phyloP scores from a whole-genome alignment of 257 asterid genomes.

The Gentiana dahurica region DNA sequence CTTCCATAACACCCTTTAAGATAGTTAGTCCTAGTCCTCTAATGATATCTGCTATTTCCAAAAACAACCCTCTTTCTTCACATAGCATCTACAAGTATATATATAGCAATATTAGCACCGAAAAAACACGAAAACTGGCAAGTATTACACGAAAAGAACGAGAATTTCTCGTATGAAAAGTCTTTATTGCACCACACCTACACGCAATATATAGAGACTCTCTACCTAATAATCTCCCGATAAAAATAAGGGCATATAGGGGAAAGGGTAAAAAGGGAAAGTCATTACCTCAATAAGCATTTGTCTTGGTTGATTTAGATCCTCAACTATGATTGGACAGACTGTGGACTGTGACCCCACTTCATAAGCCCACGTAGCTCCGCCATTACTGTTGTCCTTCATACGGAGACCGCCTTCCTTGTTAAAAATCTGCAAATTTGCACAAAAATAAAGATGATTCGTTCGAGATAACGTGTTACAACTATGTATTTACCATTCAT shows the following conservation, averaged over 20 bases:
- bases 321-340: conserved; percentile 90
- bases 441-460: conserved; percentile 8
- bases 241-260: neutral
- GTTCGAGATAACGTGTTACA: neutral
- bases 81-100: conserved; percentile 58
- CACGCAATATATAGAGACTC: too few species aligned
- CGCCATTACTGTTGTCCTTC: conserved; percentile 66
- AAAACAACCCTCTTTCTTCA: conserved; percentile 73
- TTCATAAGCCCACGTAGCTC: conserved; percentile 98
- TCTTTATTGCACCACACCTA: too few species aligned
- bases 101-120: neutral
- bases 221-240: neutral
- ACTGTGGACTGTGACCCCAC: conserved; percentile 76
- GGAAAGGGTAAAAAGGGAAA: neutral
- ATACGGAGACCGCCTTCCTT: conserved; percentile 64
- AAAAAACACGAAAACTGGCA: neutral
- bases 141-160: neutral
- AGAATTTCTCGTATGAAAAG: too few species aligned
- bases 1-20: conserved; percentile 88
- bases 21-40: conserved; percentile 84
- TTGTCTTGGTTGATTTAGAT: conserved; percentile 82
- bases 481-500: too few species aligned
- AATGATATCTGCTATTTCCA: conserved; percentile 88
- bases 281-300: conserved; percentile 79
- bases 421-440: conserved; percentile 44